A percentile compares a stretch with the other conserved stretches of the same genome.
phyloP scores from a whole-genome alignment of 2,329 filamentous ascomycete genomes.

The Sclerotinia sclerotiorum region DNA sequence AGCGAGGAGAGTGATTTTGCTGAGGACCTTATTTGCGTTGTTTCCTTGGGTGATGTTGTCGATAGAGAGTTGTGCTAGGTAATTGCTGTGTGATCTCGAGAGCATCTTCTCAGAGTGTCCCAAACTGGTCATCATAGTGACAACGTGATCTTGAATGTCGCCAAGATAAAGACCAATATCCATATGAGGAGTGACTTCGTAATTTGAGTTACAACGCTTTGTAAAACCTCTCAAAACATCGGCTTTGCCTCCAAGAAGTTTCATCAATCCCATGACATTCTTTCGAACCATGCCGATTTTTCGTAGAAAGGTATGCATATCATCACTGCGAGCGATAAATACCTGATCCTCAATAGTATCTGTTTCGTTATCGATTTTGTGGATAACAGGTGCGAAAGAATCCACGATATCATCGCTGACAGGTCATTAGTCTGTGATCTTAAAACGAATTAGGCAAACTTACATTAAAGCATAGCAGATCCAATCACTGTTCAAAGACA shows the following conservation, averaged over 20 bases:
- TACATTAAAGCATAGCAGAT: constrained; percentile 98
- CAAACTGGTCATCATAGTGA: constrained; percentile 98
- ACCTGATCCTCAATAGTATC: constrained; percentile 95
- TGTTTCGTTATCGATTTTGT: constrained; percentile 81
- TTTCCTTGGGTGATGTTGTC: constrained; percentile 88
- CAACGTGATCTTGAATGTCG: constrained; percentile 98
- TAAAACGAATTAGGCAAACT: constrained; percentile 42
- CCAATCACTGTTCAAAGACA: constrained; percentile 94
- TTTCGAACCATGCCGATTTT: constrained; percentile 89
- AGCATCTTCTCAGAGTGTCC: constrained; percentile 98
- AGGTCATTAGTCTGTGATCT: constrained; percentile 23
- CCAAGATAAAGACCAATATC: constrained; percentile 96
- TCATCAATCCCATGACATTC: constrained; percentile 90
- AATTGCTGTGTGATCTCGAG: constrained; percentile 90
- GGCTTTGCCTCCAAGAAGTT: constrained; percentile 93
- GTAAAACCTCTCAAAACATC: constrained; percentile 97
- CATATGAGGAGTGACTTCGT: constrained; percentile 89
- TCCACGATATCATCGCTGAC: constrained; percentile 92
- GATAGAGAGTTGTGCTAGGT: constrained; percentile 90
- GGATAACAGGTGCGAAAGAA: constrained; percentile 86
- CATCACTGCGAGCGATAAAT: constrained; percentile 86
- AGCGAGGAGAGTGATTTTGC: constrained; percentile 91
- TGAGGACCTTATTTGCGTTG: constrained; percentile 81
- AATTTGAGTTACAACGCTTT: constrained; percentile 98
- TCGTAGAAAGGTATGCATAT: constrained; percentile 82